Conservation (phyloP, 1,284 basidiomycete species). For the Vanrija humicola region DNA sequence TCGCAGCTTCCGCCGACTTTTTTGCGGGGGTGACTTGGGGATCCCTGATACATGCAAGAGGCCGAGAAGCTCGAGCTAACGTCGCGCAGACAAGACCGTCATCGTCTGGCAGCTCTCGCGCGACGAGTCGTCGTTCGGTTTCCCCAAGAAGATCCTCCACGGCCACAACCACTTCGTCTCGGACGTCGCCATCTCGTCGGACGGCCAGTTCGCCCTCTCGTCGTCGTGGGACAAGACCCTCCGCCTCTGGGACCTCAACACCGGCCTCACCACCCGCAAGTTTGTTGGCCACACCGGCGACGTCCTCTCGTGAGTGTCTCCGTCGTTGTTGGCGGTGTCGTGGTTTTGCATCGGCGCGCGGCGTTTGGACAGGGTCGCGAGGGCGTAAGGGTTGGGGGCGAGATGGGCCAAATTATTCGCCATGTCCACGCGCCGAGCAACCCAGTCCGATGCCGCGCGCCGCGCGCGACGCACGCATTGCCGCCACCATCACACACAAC, state of each 20-base stretch:
- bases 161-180: constrained; percentile 99
- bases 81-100: constrained; percentile 87
- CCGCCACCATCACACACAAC: neutral
- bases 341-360: neutral
- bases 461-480: neutral
- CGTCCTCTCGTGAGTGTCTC: constrained; percentile 67
- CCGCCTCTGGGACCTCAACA: constrained; percentile 98
- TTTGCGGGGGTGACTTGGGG: neutral
- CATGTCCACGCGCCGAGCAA: neutral
- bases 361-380: neutral
- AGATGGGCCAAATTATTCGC: neutral
- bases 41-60: too few relatives aligned
- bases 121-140: constrained; percentile 82
- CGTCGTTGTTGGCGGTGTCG: too few relatives aligned
- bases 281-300: constrained; percentile 99
- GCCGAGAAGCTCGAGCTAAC: constrained; percentile 11
- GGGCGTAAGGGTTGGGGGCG: neutral
- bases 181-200: constrained; percentile 96
- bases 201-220: constrained; percentile 98
- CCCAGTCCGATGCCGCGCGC: too few relatives aligned
- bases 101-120: constrained; percentile 99
- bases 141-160: constrained; percentile 94
- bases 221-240: constrained; percentile 99
- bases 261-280: constrained; percentile 85
- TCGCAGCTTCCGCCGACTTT: neutral